Percentiles rank a stretch among this genome's conserved stretches.
Conservation (phyloP, 768 basidiomycete species). For the Tephrocybe sp. region DNA sequence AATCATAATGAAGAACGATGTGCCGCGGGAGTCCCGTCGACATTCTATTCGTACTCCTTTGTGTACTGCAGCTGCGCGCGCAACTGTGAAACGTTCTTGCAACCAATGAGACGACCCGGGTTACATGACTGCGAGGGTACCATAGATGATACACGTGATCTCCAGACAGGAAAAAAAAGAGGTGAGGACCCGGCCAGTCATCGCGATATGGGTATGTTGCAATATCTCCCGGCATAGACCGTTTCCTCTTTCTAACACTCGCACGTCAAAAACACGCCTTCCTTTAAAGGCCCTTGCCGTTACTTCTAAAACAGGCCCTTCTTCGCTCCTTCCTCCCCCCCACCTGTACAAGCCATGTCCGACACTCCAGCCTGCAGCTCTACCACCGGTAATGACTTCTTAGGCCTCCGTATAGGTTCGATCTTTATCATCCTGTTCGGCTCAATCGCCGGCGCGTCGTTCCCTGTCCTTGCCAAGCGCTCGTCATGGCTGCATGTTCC, state of each 20-base stretch:
- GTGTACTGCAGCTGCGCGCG: too few relatives aligned
- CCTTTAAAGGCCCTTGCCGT: too few relatives aligned
- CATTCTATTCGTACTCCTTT: too few relatives aligned
- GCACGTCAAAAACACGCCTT: too few relatives aligned
- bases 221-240: too few relatives aligned
- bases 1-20: too few relatives aligned
- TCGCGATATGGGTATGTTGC: background rate
- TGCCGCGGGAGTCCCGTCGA: too few relatives aligned
- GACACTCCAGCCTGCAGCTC: slow-evolving; percentile 36
- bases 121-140: slow-evolving; percentile 29
- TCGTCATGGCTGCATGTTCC: slow-evolving; percentile 57
- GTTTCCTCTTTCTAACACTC: too few relatives aligned
- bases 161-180: slow-evolving; percentile 2
- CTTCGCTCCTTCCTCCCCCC: slow-evolving; percentile 2
- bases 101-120: background rate
- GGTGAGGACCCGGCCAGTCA: slow-evolving; percentile 34
- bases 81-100: background rate
- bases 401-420: slow-evolving; percentile 64
- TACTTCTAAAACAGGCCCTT: too few relatives aligned
- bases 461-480: slow-evolving; percentile 66
- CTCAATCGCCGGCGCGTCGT: slow-evolving; percentile 61
- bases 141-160: too few relatives aligned
- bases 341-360: slow-evolving; percentile 9
- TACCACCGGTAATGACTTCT: slow-evolving; percentile 46
- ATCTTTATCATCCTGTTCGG: slow-evolving; percentile 72